Evolutionary conservation across 495 filamentous ascomycete species (phyloP), one percentile per base, ranked within the genome.

Genomic region (Parathielavia hyrcaniae): DNA sequence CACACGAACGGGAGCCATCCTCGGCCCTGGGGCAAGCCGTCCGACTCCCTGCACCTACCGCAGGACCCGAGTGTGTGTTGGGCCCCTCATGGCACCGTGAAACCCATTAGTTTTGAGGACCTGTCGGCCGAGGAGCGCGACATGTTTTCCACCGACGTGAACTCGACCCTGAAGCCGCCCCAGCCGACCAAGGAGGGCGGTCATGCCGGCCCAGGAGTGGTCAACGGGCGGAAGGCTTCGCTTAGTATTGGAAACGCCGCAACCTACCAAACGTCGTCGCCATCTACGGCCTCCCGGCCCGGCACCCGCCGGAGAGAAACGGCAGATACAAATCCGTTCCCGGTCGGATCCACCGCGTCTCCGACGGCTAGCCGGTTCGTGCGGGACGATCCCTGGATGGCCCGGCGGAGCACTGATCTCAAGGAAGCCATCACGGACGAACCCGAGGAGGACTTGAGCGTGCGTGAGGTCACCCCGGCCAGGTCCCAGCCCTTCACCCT

Each of bases 131-230:
- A 90, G 54, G 93, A 98, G 75, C 87, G 81, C 68, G 87, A 92
- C 83, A 74, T 87, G 51, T 96, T 97, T 71, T 73, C 85, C 34
- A 79, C 80, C 43, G 91, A 92, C 48, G 89, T 98, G 63, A 98
- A 97, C 69, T 97, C 93, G 14, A 85, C 90, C 22, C 75, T 97
- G 44, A 97, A 97, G 71, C 87, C 88, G 14, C 90, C 88, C 8
- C 82, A 82, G 43, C 87, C 86, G 62, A 82, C 79, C 61, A 91
- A 95, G 65, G 89, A 95, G 46, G 81, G 77, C 41, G 75, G 73
- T 40, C 73, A 78, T 26, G 69, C 70, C 36, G 74, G 72, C n/a
- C 19, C 39, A 10, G 76, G 80, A 19, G 66, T 79, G 38, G 61
- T 60, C 30, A 78, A 79, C 68, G 81, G 82, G 52, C 87, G 91